Evolutionary conservation across 1,284 basidiomycete species (phyloP).

Genomic region (Pseudozyma thailandica): DNA sequence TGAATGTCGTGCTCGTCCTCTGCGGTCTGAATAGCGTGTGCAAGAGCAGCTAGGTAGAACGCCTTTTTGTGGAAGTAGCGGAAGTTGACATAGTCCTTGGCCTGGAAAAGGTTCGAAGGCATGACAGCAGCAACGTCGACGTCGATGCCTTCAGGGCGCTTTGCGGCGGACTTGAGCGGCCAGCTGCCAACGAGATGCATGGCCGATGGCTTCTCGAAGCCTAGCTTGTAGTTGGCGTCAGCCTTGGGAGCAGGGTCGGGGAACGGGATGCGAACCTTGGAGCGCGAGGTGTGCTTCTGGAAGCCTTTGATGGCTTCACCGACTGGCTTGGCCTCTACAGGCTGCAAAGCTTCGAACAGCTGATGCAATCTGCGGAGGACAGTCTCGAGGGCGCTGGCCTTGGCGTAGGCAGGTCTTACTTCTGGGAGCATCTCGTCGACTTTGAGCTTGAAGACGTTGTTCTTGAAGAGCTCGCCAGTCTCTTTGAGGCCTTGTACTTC

Average conservation of each 20-base stretch:
- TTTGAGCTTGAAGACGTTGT: slow-evolving; percentile 85
- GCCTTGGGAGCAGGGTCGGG: slow-evolving; percentile 57
- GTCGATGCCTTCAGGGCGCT: slow-evolving; percentile 58
- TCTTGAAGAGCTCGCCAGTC: slow-evolving; percentile 81
- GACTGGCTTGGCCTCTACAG: slow-evolving; percentile 45
- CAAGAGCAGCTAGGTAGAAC: slow-evolving; percentile 86
- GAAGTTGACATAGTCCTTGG: slow-evolving; percentile 90
- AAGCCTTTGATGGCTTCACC: slow-evolving; percentile 59
- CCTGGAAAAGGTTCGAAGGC: slow-evolving; percentile 81
- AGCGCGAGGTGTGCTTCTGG: slow-evolving; percentile 70
- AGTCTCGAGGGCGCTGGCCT: slow-evolving; percentile 55
- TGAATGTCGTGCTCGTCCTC: slow-evolving; percentile 60
- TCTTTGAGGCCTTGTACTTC: slow-evolving; percentile 82
- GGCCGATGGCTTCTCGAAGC: slow-evolving; percentile 83
- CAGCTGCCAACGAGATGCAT: slow-evolving; percentile 72
- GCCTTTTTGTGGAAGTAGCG: slow-evolving; percentile 93
- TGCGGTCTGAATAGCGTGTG: slow-evolving; percentile 73
- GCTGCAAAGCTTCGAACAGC: slow-evolving; percentile 40
- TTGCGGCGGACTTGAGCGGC: slow-evolving; percentile 59
- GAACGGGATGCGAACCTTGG: slow-evolving; percentile 70
- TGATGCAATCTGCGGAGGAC: slow-evolving; percentile 60
- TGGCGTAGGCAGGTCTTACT: slow-evolving; percentile 50
- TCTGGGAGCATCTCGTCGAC: slow-evolving; percentile 70
- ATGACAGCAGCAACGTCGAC: slow-evolving; percentile 64
- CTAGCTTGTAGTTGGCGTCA: slow-evolving; percentile 74